Evolutionary conservation across 495 filamentous ascomycete species (phyloP), one percentile per base, ranked within the genome.

Genomic region (Durotheca rogersii): DNA sequence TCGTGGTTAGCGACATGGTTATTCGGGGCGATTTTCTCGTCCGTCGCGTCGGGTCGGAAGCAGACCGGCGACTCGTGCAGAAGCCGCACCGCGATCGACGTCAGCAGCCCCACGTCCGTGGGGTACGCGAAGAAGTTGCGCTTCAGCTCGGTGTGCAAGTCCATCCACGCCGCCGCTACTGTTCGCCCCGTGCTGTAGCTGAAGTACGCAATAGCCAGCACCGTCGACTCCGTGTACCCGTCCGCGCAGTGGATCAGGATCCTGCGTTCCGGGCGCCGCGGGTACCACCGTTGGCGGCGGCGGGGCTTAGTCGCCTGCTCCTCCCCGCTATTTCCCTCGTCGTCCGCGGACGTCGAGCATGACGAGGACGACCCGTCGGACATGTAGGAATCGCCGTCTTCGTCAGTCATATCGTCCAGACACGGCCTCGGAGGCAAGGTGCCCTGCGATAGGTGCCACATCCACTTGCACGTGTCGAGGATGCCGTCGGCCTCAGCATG

Each of bases 91-190:
- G 93, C 86, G 31, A 96, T 82, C 14, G 80, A 79, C 0, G 79
- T 79, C 12, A 98, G 69, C 12, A 96, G 79, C 3, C 82, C 77
- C 20, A 96, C 88, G 62, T 98, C 93, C 0, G 87, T 88, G 1
- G 87, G 84, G 56, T 98, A 98, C 0, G 93, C 88, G 59, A 98
- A 98, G 72, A 96, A 95, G 65, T 98, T 97, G 39, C 93, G 86
- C 32, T 81, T 74, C 69, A 86, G 88, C 1, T 82, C 77, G 10
- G 82, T 82, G 59, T 98, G 93, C 30, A 98, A 72, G 47, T 81
- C 75, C 11, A 96, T 74, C 91, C 91, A 96, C 12, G 93, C 92
- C 10, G 86, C 80, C 21, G 89, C 85, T 0, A 87, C 81, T 0
- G 92, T 83, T 6, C 86, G 73, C 4, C 88, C 87, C 45, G 94